phyloP scores from a whole-genome alignment of 2,329 filamentous ascomycete genomes.

The Dactylella cylindrospora region DNA sequence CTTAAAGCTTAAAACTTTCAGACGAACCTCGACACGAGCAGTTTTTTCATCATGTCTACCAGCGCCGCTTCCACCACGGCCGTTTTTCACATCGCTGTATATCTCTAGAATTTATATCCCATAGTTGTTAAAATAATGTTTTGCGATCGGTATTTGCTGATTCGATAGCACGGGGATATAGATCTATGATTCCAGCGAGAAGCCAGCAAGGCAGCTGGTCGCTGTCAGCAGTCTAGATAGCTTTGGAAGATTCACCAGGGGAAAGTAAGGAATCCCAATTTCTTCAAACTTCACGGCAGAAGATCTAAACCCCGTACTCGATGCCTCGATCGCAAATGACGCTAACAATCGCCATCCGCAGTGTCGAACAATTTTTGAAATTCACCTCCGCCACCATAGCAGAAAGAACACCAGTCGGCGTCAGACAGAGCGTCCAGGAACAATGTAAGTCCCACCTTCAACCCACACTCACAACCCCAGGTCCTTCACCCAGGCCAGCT shows the following conservation, averaged over 20 bases:
- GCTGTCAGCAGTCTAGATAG: conserved; percentile 26
- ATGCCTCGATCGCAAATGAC: conserved; percentile 48
- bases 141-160: too few species aligned
- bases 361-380: conserved; percentile 71
- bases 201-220: conserved; percentile 26
- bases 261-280: conserved; percentile 11
- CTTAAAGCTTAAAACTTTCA: too few species aligned
- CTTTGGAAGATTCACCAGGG: conserved; percentile 30
- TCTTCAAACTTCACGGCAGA: not conserved
- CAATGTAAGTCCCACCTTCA: conserved; percentile 59
- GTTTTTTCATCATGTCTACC: not conserved
- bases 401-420: conserved; percentile 76
- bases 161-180: not conserved
- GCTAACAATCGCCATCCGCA: conserved; percentile 48
- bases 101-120: too few species aligned
- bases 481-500: not conserved
- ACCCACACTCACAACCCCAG: not conserved
- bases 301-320: not conserved
- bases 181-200: conserved; percentile 26
- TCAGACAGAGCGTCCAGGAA: conserved; percentile 82
- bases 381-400: conserved; percentile 85
- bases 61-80: conserved; percentile 27
- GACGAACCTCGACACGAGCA: too few species aligned
- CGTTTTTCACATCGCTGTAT: conserved; percentile 38
- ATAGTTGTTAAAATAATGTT: too few species aligned